Base-by-base conservation (phyloP, 148 eudicot genomes). In the Rheum nobile region DNA sequence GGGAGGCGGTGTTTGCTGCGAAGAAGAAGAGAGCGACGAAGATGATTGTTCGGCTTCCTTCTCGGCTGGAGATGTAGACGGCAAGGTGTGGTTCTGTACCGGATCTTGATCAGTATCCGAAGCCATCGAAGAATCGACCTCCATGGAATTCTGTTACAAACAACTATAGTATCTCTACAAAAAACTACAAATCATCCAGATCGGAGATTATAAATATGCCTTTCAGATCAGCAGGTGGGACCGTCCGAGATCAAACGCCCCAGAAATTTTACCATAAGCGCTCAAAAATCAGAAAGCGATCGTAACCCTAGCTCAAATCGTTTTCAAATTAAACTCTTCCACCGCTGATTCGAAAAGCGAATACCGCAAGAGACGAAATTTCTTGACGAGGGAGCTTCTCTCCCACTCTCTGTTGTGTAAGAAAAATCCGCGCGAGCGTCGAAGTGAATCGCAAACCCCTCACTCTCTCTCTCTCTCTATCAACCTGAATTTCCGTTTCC, bases 41-140 rank as follows among this genome's bases (percentile, higher is more conserved):
- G 26, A 10, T 31, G 81, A 65, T 79, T 76, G 74, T 11, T 75
- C 72, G 1, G 32, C 70, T 6, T 83, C 86, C 22, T 78, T 76
- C 19, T 83, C 83, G 78, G 74, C 63, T 55, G 80, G 72, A 75
- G 83, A 67, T 52, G 88, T 38, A 46, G 76, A 32, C 48, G 76
- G 26, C 12, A 52, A 21, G 71, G 2, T 54, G 76, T 71, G 63
- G 76, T 17, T 85, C 19, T 74, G 71, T n/a, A 79, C 1, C 32
- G 84, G 77, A 82, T 80, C 85, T 75, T 79, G 84, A 84, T 88
- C 84, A 78, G 87, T 73, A 46, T 81, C 84, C 46, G 86, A 67
- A 72, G 71, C 77, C 74, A 84, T 78, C 76, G 88, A 76, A 54
- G 91, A 85, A 86, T 90, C 95, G 4, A 88, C 90, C 71, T 90